Percentiles rank a stretch among this genome's conserved stretches.
Evolutionary conservation across 108 stramenopile genomes (phyloP).

Genomic region (Seminavis robusta): DNA sequence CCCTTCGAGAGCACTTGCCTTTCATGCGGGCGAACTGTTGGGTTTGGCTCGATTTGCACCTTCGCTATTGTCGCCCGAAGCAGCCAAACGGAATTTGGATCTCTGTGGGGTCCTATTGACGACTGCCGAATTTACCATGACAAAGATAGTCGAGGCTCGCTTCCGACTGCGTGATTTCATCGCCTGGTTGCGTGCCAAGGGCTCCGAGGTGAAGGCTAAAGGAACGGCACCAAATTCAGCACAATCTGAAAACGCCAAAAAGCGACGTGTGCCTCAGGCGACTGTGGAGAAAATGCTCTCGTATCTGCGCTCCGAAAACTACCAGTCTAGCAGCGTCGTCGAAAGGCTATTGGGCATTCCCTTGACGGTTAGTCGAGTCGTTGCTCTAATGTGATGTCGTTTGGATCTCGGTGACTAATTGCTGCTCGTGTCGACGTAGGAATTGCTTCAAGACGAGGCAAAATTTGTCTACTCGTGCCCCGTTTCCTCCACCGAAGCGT

Average conservation of each 20-base stretch:
- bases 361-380: slow-evolving; percentile 19
- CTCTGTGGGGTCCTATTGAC: slow-evolving; percentile 31
- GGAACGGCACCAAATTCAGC: slow-evolving; percentile 72
- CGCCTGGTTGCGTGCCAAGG: slow-evolving; percentile 67
- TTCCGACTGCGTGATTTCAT: slow-evolving; percentile 61
- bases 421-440: not conserved
- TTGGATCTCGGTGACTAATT: not conserved
- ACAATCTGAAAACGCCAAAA: slow-evolving; percentile 67
- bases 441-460: slow-evolving; percentile 1
- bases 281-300: slow-evolving; percentile 50
- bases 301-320: slow-evolving; percentile 12
- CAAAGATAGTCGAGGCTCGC: slow-evolving; percentile 54
- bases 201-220: slow-evolving; percentile 68
- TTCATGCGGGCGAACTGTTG: slow-evolving; percentile 52
- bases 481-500: not conserved
- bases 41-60: slow-evolving; percentile 47
- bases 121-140: slow-evolving; percentile 37
- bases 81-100: slow-evolving; percentile 11
- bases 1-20: slow-evolving; percentile 53
- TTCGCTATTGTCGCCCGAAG: not conserved
- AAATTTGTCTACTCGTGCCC: not conserved
- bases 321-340: not conserved
- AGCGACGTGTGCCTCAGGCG: slow-evolving; percentile 60
- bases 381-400: not conserved
- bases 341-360: slow-evolving; percentile 26